Percentiles rank a stretch among this genome's conserved stretches.
Evolutionary conservation across 768 basidiomycete species (phyloP).

Genomic region (Phanerochaete sordida): DNA sequence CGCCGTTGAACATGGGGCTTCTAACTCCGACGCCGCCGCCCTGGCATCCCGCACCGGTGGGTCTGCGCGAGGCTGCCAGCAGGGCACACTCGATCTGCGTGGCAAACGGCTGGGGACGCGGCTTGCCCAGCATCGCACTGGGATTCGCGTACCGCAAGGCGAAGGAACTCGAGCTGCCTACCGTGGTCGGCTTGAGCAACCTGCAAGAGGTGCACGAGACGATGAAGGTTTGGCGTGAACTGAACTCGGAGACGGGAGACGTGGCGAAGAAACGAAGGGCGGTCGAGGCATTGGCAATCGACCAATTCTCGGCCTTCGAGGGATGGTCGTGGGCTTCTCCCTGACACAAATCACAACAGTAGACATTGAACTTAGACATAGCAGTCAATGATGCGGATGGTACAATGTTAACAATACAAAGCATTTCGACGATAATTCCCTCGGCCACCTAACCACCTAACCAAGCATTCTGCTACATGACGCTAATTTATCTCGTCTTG

Average conservation of each 20-base stretch:
- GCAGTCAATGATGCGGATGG: not conserved
- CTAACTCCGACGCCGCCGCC: constrained; percentile 52
- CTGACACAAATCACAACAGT: not conserved
- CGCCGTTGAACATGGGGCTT: constrained; percentile 83
- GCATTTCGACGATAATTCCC: constrained; percentile 2
- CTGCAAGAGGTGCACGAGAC: constrained; percentile 72
- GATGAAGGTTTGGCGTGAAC: constrained; percentile 62
- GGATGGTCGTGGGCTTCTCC: constrained; percentile 66
- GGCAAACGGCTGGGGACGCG: constrained; percentile 37
- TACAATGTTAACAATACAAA: constrained; percentile 5
- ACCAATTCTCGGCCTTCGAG: constrained; percentile 38
- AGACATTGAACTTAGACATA: not conserved
- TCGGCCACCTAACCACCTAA: not conserved
- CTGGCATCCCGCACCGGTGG: constrained; percentile 77
- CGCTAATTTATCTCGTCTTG: constrained; percentile 43
- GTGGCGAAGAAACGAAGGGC: constrained; percentile 21
- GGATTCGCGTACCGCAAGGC: constrained; percentile 63
- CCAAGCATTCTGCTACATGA: not conserved
- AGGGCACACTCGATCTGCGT: constrained; percentile 29
- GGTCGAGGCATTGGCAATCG: constrained; percentile 41
- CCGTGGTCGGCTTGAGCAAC: constrained; percentile 72
- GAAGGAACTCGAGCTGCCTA: constrained; percentile 45
- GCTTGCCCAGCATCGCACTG: constrained; percentile 64
- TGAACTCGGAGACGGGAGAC: constrained; percentile 34
- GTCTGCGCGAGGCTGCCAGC: constrained; percentile 40